Evolutionary conservation across 2,329 filamentous ascomycete species (phyloP).

Genomic region (Neonectria hederae): DNA sequence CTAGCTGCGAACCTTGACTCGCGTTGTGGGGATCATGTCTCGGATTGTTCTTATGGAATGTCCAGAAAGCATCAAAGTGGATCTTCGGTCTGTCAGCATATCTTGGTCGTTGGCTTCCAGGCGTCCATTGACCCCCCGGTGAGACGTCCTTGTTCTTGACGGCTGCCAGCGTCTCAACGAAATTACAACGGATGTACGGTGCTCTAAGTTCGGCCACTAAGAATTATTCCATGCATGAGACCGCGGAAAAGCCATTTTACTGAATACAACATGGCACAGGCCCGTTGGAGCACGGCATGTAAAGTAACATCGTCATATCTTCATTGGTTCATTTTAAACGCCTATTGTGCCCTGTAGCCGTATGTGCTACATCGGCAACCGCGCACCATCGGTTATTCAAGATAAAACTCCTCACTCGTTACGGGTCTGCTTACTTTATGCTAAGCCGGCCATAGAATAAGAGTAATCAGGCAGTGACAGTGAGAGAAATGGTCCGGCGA

Average conservation of each 20-base stretch:
- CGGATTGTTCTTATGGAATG: background rate
- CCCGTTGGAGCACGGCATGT: background rate
- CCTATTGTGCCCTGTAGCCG: slow-evolving; percentile 2
- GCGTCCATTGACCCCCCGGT: slow-evolving; percentile 6
- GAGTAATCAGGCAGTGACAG: slow-evolving; percentile 4
- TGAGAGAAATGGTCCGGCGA: slow-evolving; percentile 16
- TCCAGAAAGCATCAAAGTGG: background rate
- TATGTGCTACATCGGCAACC: background rate
- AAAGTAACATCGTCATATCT: background rate
- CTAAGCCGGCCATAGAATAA: background rate
- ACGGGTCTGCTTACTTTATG: slow-evolving; percentile 6
- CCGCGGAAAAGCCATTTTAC: background rate
- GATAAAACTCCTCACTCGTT: slow-evolving; percentile 13
- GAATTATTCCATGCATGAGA: background rate
- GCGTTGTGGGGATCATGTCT: slow-evolving; percentile 18
- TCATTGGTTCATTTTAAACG: background rate
- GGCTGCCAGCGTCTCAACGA: background rate
- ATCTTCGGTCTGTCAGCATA: background rate
- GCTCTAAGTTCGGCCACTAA: background rate
- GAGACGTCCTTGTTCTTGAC: slow-evolving; percentile 7
- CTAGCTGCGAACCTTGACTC: slow-evolving; percentile 25
- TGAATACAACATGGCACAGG: background rate
- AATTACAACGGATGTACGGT: background rate
- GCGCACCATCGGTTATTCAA: background rate
- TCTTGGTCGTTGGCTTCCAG: background rate